Conservation (phyloP, 2,329 filamentous ascomycete genomes). For the Fusarium devonianum region DNA sequence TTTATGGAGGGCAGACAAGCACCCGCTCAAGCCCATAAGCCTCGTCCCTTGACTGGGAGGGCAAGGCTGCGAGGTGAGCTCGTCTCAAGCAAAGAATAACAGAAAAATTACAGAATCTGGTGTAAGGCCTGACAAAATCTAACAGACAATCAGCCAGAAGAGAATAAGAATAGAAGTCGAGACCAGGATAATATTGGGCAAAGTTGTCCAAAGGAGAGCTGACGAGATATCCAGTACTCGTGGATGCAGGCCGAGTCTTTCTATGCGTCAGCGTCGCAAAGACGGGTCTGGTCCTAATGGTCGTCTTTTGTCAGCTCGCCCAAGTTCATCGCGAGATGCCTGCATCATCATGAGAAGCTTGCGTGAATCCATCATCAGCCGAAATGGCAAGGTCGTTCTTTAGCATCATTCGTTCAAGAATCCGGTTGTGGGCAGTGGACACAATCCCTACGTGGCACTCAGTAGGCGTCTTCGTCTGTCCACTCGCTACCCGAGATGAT, state of each 20-base stretch:
- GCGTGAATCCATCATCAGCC: slow-evolving; percentile 40
- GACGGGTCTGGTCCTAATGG: slow-evolving; percentile 15
- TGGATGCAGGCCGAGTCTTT: slow-evolving; percentile 21
- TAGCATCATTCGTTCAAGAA: slow-evolving; percentile 34
- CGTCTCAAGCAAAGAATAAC: slow-evolving; percentile 9
- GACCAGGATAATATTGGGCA: slow-evolving; percentile 15
- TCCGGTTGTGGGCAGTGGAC: not conserved
- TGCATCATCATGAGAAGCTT: slow-evolving; percentile 42
- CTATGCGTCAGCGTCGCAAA: slow-evolving; percentile 26
- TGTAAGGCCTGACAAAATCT: slow-evolving; percentile 33
- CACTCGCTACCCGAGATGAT: slow-evolving; percentile 71
- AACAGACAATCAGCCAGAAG: slow-evolving; percentile 19
- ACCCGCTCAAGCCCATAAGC: slow-evolving; percentile 9
- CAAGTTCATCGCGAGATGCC: slow-evolving; percentile 41
- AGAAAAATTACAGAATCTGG: slow-evolving; percentile 31
- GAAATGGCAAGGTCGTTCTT: slow-evolving; percentile 26
- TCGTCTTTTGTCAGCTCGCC: slow-evolving; percentile 33
- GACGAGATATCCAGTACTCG: slow-evolving; percentile 20
- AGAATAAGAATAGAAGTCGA: slow-evolving; percentile 12
- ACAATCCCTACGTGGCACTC: slow-evolving; percentile 25
- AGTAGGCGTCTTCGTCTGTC: slow-evolving; percentile 71
- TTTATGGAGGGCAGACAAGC: slow-evolving; percentile 31
- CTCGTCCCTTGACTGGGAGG: slow-evolving; percentile 13
- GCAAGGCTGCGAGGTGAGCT: slow-evolving; percentile 6
- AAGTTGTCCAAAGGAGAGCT: slow-evolving; percentile 29